phyloP scores from a whole-genome alignment of 371 early-diverging fungal species.

The Mucor ambiguus region DNA sequence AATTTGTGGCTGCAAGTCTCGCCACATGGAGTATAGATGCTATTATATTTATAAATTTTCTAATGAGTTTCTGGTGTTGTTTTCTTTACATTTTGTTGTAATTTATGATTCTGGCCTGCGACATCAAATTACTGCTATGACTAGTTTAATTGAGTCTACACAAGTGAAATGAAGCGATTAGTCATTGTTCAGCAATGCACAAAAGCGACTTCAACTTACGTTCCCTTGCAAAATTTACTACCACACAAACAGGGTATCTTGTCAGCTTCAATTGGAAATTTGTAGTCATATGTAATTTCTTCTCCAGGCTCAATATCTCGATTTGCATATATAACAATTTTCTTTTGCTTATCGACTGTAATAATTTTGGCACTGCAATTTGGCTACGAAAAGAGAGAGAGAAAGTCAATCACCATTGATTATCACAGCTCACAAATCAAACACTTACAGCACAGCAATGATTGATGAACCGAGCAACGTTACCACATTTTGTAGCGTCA shows the following conservation, averaged over 20 bases:
- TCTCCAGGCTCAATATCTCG: conserved; percentile 90
- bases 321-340: conserved; percentile 93
- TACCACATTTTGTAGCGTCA: conserved; percentile 98
- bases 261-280: conserved; percentile 91
- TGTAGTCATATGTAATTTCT: conserved; percentile 99
- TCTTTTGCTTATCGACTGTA: conserved; percentile 83
- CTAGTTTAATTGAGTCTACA: conserved; percentile 12
- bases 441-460: conserved; percentile 91
- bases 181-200: neutral
- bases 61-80: neutral
- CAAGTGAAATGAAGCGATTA: neutral
- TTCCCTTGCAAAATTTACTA: conserved; percentile 80
- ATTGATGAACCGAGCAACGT: conserved; percentile 97
- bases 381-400: conserved; percentile 64
- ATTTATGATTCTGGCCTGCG: conserved; percentile 12
- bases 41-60: neutral
- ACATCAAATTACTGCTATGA: neutral
- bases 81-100: conserved; percentile 5
- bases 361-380: conserved; percentile 97
- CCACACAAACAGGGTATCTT: conserved; percentile 97
- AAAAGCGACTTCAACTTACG: conserved; percentile 39
- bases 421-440: neutral
- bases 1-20: too few species aligned
- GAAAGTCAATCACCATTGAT: neutral
- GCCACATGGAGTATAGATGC: too few species aligned